phyloP scores from a whole-genome alignment of 371 early-diverging fungal genomes.

The Mucor mucedo region DNA sequence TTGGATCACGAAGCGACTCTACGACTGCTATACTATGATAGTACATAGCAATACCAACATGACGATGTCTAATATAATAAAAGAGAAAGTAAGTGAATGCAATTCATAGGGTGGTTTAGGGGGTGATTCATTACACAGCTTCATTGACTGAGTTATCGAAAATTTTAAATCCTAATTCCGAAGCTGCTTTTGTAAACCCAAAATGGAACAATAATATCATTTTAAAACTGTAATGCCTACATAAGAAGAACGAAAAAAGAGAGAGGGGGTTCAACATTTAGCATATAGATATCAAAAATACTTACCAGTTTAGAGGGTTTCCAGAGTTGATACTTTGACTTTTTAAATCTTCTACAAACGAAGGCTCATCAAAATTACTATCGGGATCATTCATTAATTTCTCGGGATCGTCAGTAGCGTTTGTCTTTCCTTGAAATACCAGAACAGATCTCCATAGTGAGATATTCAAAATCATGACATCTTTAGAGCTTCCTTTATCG shows the following conservation, averaged over 20 bases:
- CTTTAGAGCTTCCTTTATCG: slow-evolving; percentile 33
- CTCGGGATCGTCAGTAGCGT: slow-evolving; percentile 27
- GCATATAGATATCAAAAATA: too few relatives aligned
- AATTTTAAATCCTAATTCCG: slow-evolving; percentile 41
- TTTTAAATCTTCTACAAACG: slow-evolving; percentile 36
- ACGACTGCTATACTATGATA: slow-evolving; percentile 47
- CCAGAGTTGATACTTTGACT: slow-evolving; percentile 37
- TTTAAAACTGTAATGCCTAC: slow-evolving; percentile 44
- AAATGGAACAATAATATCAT: slow-evolving; percentile 51
- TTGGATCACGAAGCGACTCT: slow-evolving; percentile 31
- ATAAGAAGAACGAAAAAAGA: neutral
- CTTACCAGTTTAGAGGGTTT: slow-evolving; percentile 45
- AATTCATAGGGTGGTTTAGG: neutral
- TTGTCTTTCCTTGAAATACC: slow-evolving; percentile 49
- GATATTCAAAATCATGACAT: slow-evolving; percentile 35
- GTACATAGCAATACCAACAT: slow-evolving; percentile 47
- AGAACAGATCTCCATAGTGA: slow-evolving; percentile 40
- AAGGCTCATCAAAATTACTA: slow-evolving; percentile 34
- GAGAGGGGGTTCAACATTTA: neutral
- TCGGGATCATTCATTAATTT: slow-evolving; percentile 37
- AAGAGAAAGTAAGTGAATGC: neutral
- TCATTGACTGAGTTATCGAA: slow-evolving; percentile 35
- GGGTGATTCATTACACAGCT: slow-evolving; percentile 26
- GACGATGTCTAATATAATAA: slow-evolving; percentile 35
- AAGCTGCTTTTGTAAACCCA: slow-evolving; percentile 43